phyloP scores from a whole-genome alignment of 306 rosid species.

The Benincasa hispida region DNA sequence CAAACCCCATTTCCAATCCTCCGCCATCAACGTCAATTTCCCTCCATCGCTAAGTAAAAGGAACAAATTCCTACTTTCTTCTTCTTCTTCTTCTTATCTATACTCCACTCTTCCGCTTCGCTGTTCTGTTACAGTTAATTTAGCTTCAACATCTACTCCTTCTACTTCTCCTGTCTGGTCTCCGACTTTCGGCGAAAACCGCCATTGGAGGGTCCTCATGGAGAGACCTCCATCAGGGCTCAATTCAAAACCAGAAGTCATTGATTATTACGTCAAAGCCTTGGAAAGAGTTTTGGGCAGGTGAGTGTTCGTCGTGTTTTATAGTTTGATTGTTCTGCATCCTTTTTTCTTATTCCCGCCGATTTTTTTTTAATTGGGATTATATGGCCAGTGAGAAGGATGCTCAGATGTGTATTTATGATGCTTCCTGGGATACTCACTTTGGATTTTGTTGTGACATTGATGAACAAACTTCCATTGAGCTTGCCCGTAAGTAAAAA shows the following conservation, averaged over 20 bases:
- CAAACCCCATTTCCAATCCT: constrained; percentile 17
- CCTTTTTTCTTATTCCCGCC: background rate
- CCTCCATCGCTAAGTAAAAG: constrained; percentile 12
- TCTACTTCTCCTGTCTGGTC: constrained; percentile 20
- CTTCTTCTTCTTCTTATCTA: constrained; percentile 19
- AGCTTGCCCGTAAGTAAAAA: constrained; percentile 42
- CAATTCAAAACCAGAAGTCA: constrained; percentile 31
- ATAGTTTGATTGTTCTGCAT: background rate
- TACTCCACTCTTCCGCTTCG: constrained; percentile 8
- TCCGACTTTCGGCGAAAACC: constrained; percentile 25
- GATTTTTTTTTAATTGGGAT: constrained; percentile 13
- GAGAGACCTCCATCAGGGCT: constrained; percentile 40
- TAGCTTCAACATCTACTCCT: constrained; percentile 23
- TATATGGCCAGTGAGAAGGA: constrained; percentile 46
- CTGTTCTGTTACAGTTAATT: constrained; percentile 15
- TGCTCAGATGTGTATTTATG: constrained; percentile 70
- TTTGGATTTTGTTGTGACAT: constrained; percentile 68
- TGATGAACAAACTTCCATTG: constrained; percentile 44
- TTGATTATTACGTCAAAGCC: constrained; percentile 45
- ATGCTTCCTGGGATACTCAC: constrained; percentile 58
- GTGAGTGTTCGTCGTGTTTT: constrained; percentile 20
- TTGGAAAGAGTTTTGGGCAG: constrained; percentile 46
- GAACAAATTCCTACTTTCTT: constrained; percentile 12
- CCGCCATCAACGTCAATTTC: constrained; percentile 18
- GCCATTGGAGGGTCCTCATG: constrained; percentile 67